These are phyloP conservation scores for Candida rishiriensis DNA, from an alignment of 805 yeast species.

Conservation along the genomic window DNA sequence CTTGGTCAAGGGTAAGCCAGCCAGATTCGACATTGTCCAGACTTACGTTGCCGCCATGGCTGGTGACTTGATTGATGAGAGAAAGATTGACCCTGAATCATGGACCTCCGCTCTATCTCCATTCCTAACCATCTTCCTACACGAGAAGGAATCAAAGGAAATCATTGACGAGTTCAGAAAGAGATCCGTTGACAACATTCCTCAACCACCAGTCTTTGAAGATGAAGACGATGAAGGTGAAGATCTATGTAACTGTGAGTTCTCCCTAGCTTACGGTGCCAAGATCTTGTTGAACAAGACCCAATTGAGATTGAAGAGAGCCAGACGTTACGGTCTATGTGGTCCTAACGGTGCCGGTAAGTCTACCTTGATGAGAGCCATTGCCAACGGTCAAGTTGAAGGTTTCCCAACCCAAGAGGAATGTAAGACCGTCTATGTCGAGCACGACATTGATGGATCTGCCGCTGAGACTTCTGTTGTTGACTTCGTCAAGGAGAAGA, in stretches of 20 bases:
- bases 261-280: constrained; percentile 99
- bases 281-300: constrained; percentile 99
- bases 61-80: constrained; percentile 98
- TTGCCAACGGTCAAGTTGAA: constrained; percentile 97
- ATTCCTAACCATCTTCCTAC: constrained; percentile 93
- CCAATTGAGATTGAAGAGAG: constrained; percentile 97
- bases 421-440: constrained; percentile 98
- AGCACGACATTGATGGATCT: constrained; percentile 98
- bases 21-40: constrained; percentile 75
- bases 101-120: constrained; percentile 90
- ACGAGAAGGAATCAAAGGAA: constrained; percentile 86
- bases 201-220: constrained; percentile 85
- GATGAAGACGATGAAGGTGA: constrained; percentile 98
- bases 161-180: constrained; percentile 92
- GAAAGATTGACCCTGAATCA: constrained; percentile 85
- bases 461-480: constrained; percentile 93
- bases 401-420: constrained; percentile 99
- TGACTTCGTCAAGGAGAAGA: constrained; percentile 85
- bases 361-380: constrained; percentile 95
- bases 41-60: constrained; percentile 92
- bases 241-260: constrained; percentile 99
- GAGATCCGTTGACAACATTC: constrained; percentile 96
- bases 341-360: constrained; percentile 99
- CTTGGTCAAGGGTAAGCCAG: constrained; percentile 63
- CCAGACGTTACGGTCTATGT: constrained; percentile 99